These are phyloP conservation scores for Apiospora pterosperma DNA, from an alignment of 2,329 filamentous ascomycete genomes.

Conservation along the genomic window DNA sequence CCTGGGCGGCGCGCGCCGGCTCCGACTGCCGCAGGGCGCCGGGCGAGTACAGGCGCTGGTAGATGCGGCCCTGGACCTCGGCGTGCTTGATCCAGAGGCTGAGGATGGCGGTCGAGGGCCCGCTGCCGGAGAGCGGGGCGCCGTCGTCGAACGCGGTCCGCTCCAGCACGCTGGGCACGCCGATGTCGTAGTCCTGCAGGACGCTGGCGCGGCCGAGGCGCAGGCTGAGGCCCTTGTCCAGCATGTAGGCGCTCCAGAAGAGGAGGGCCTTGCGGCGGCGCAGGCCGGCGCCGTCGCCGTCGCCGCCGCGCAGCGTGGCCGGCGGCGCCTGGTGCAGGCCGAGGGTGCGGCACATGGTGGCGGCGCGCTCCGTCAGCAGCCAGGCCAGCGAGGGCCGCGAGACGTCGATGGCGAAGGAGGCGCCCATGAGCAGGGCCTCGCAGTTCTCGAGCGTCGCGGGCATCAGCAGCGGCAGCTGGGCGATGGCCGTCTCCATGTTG, in stretches of 20 bases:
- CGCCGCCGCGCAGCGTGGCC: neutral
- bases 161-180: slow-evolving; percentile 23
- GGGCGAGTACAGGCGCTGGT: slow-evolving; percentile 50
- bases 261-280: slow-evolving; percentile 34
- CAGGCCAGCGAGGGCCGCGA: slow-evolving; percentile 27
- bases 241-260: slow-evolving; percentile 57
- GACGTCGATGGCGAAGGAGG: slow-evolving; percentile 25
- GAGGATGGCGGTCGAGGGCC: slow-evolving; percentile 32
- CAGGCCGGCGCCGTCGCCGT: slow-evolving; percentile 14
- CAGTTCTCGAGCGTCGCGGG: slow-evolving; percentile 45
- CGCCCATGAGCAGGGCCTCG: slow-evolving; percentile 42
- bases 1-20: slow-evolving; percentile 30
- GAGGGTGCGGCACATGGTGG: slow-evolving; percentile 30
- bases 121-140: neutral
- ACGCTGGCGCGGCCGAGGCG: slow-evolving; percentile 50
- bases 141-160: neutral
- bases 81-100: slow-evolving; percentile 47
- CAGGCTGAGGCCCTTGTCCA: slow-evolving; percentile 54
- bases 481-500: slow-evolving; percentile 28
- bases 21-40: slow-evolving; percentile 34
- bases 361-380: slow-evolving; percentile 25
- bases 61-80: slow-evolving; percentile 54
- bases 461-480: slow-evolving; percentile 41
- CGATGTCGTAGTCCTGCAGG: slow-evolving; percentile 57
- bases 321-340: slow-evolving; percentile 27